Percentiles rank a stretch among this genome's conserved stretches.
Evolutionary conservation across 2,329 filamentous ascomycete species (phyloP).

Genomic region (Gaeumannomyces sp.): DNA sequence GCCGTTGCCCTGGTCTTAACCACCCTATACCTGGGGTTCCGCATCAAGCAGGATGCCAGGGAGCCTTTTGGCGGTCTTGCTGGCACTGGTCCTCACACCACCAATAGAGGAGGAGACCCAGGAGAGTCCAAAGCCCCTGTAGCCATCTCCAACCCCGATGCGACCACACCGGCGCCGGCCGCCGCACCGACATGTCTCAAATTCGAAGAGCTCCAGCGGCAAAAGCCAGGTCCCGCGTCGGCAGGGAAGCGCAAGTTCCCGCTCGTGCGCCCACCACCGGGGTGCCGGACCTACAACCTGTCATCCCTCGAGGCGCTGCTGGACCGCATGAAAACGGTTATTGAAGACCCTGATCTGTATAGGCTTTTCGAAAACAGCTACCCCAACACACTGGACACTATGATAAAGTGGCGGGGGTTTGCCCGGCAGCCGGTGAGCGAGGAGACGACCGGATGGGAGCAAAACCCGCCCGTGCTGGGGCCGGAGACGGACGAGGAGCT

Average conservation of each 20-base stretch:
- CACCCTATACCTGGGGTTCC: not conserved
- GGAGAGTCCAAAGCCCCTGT: not conserved
- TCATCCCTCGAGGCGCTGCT: slow-evolving; percentile 64
- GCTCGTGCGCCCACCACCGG: slow-evolving; percentile 48
- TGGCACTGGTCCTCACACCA: not conserved
- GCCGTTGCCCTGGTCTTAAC: not conserved
- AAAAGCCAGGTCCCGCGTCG: slow-evolving; percentile 22
- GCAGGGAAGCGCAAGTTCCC: slow-evolving; percentile 25
- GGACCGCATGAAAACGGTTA: slow-evolving; percentile 29
- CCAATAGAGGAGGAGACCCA: not conserved
- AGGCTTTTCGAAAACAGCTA: slow-evolving; percentile 79
- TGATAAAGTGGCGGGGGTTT: slow-evolving; percentile 67
- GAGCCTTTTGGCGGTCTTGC: too few relatives aligned
- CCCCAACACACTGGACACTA: slow-evolving; percentile 77
- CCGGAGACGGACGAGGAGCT: slow-evolving; percentile 49
- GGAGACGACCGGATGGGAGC: not conserved
- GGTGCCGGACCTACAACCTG: slow-evolving; percentile 68
- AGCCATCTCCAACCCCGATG: not conserved
- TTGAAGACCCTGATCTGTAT: slow-evolving; percentile 57
- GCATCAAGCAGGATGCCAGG: not conserved
- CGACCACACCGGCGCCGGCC: not conserved
- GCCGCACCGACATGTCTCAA: slow-evolving; percentile 13
- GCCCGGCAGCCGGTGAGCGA: slow-evolving; percentile 29
- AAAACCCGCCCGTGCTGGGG: not conserved
- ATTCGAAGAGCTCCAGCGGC: slow-evolving; percentile 20